These are phyloP conservation scores for Aspergillus transmontanensis DNA, from an alignment of 2,329 filamentous ascomycete species.

Conservation along the genomic window DNA sequence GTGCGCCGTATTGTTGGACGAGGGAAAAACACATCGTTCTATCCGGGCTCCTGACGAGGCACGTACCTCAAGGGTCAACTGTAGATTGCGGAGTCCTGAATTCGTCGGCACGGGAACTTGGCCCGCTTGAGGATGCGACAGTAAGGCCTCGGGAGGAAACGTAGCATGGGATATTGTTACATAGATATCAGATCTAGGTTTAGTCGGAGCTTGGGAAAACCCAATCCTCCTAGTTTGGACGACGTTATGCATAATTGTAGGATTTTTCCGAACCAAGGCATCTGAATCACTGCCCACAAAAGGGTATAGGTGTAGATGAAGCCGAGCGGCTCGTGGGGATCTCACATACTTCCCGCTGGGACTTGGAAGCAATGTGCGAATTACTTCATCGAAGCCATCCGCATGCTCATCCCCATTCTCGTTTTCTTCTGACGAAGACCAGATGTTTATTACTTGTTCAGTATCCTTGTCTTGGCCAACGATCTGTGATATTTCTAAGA, in stretches of 20 bases:
- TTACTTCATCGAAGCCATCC: slow-evolving; percentile 72
- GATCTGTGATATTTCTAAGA: slow-evolving; percentile 73
- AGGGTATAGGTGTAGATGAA: slow-evolving; percentile 77
- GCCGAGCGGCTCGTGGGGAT: slow-evolving; percentile 70
- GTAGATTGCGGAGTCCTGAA: slow-evolving; percentile 72
- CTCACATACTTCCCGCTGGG: slow-evolving; percentile 73
- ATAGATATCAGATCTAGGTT: slow-evolving; percentile 91
- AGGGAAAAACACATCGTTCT: slow-evolving; percentile 82
- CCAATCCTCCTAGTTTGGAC: slow-evolving; percentile 84
- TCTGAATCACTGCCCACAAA: slow-evolving; percentile 81
- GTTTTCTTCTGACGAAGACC: slow-evolving; percentile 63
- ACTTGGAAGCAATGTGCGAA: slow-evolving; percentile 73
- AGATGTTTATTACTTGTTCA: slow-evolving; percentile 77
- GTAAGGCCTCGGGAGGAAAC: slow-evolving; percentile 67
- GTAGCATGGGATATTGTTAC: slow-evolving; percentile 78
- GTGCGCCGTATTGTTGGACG: slow-evolving; percentile 75
- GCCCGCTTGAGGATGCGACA: slow-evolving; percentile 75
- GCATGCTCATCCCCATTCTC: slow-evolving; percentile 61
- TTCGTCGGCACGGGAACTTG: slow-evolving; percentile 71
- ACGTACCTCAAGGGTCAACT: slow-evolving; percentile 87
- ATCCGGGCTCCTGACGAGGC: slow-evolving; percentile 77
- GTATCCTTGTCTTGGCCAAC: slow-evolving; percentile 71
- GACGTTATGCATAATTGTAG: slow-evolving; percentile 81
- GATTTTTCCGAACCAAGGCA: slow-evolving; percentile 78
- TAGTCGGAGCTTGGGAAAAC: slow-evolving; percentile 88